Percentiles rank a stretch among this genome's conserved stretches.
Conservation (phyloP, 2,329 filamentous ascomycete genomes). For the Sclerotinia spermophila region DNA sequence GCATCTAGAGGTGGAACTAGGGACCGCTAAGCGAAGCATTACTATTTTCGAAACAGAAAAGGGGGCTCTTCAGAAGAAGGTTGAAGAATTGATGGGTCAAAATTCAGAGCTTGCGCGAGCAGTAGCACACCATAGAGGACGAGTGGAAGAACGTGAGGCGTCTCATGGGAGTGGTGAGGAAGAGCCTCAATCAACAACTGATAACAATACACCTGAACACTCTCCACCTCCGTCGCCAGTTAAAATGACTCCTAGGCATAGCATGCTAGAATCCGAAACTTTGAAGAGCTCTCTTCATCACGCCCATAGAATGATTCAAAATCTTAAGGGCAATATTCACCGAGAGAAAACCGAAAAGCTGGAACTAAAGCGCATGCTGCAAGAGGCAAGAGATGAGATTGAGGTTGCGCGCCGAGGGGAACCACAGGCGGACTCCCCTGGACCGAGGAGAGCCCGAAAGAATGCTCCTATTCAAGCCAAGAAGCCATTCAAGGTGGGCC, state of each 20-base stretch:
- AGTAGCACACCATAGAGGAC: slow-evolving; percentile 68
- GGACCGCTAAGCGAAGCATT: slow-evolving; percentile 76
- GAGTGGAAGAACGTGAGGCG: slow-evolving; percentile 61
- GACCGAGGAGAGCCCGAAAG: slow-evolving; percentile 61
- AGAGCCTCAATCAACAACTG: slow-evolving; percentile 60
- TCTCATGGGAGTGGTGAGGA: slow-evolving; percentile 58
- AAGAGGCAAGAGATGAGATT: slow-evolving; percentile 90
- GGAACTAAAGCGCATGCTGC: slow-evolving; percentile 89
- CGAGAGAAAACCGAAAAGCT: slow-evolving; percentile 98
- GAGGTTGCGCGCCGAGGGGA: slow-evolving; percentile 58
- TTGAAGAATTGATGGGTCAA: slow-evolving; percentile 83
- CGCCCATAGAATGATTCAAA: slow-evolving; percentile 94
- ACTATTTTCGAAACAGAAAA: slow-evolving; percentile 76
- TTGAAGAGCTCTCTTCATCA: slow-evolving; percentile 91
- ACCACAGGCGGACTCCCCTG: slow-evolving; percentile 39
- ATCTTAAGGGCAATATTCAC: slow-evolving; percentile 89
- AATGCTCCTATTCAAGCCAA: slow-evolving; percentile 66
- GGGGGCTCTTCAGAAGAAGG: slow-evolving; percentile 71
- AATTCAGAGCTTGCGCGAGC: slow-evolving; percentile 89
- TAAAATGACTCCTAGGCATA: slow-evolving; percentile 87
- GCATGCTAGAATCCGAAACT: slow-evolving; percentile 91
- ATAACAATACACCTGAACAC: slow-evolving; percentile 76
- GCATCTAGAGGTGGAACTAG: slow-evolving; percentile 84
- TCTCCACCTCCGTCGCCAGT: slow-evolving; percentile 87
- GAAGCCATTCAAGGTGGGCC: slow-evolving; percentile 69